Base-by-base conservation (phyloP, 2,329 filamentous ascomycete genomes). In the Pestalotiopsis sp. region DNA sequence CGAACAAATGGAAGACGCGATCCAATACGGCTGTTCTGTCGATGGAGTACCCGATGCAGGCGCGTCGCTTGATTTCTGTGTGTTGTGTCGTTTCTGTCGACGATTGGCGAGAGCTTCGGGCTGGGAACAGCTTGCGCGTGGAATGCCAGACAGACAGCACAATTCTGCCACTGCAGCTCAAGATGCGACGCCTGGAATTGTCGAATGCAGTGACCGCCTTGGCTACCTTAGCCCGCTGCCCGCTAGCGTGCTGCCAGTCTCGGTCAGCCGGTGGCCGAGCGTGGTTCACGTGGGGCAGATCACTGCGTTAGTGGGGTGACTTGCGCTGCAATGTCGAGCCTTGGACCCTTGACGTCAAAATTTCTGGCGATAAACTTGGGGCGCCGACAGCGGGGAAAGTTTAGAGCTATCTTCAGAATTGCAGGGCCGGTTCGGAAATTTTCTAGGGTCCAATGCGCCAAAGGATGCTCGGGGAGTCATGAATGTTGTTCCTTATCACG, bases 331-430 rank as follows among this genome's bases (percentile, higher is more conserved):
- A 17, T 14, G 17, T 31, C 14, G 27, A 62, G 59, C 27, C 27
- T 52, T 62, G 59, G 62, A 64, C 36, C 62, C 62, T 52, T 66
- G 39, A 59, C 38, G 65, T 66, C 57, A 49, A 62, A 62, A 62
- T 38, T 38, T 62, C 59, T 52, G 45, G 45, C 45, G 59, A 62
- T 36, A 36, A 14, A 20, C 20, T 62, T 36, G 31, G 59, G 59
- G 36, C 36, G 57, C 59, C 59, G 59, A 62, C 59, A 62, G 59
- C 59, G 59, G 59, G 59, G 59, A 39, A 52, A 52, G 45, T 52
- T 36, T 17, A 52, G 17, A 52, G 45, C 45, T 52, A 59, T 59
- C 27, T n/a, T 27, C 27, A 14, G 14, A 62, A 20, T 60, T 45
- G 52, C 36, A 66, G 56, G 27, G 25, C n/a, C 36, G 23, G 39